phyloP scores from a whole-genome alignment of 164 flowering plant genomes.

The Stephania yunnanensis region DNA sequence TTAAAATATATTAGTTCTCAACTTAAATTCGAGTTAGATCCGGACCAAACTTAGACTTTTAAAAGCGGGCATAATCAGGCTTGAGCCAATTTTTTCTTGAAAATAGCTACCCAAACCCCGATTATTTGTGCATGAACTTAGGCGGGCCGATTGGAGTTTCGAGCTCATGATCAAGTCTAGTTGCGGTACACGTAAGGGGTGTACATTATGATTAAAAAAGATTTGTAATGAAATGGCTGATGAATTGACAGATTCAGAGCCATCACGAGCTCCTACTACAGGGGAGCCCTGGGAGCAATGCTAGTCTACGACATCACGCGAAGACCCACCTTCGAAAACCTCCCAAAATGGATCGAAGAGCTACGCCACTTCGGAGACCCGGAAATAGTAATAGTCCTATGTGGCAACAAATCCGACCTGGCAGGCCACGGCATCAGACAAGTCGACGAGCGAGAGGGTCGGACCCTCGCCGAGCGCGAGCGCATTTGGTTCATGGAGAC shows the following conservation, averaged over 20 bases:
- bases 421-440: slow-evolving; percentile 28
- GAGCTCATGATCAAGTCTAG: too few species aligned
- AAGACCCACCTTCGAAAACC: slow-evolving; percentile 40
- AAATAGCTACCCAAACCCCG: too few species aligned
- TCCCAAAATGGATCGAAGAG: slow-evolving; percentile 63
- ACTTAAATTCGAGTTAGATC: too few species aligned
- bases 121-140: too few species aligned
- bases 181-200: too few species aligned
- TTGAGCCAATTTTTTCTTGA: too few species aligned
- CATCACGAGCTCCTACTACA: slow-evolving; percentile 79
- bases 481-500: slow-evolving; percentile 47
- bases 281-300: slow-evolving; percentile 76
- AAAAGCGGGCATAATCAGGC: too few species aligned
- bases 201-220: neutral
- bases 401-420: slow-evolving; percentile 71
- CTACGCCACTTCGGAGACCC: slow-evolving; percentile 42
- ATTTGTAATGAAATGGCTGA: neutral
- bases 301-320: slow-evolving; percentile 75
- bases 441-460: slow-evolving; percentile 51
- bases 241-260: slow-evolving; percentile 53
- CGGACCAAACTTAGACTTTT: too few species aligned
- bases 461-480: slow-evolving; percentile 48
- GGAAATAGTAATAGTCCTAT: slow-evolving; percentile 60
- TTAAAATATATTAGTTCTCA: too few species aligned
- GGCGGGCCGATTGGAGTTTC: too few species aligned